Base-by-base conservation (phyloP, 2,329 filamentous ascomycete genomes). In the Fusarium sp. region DNA sequence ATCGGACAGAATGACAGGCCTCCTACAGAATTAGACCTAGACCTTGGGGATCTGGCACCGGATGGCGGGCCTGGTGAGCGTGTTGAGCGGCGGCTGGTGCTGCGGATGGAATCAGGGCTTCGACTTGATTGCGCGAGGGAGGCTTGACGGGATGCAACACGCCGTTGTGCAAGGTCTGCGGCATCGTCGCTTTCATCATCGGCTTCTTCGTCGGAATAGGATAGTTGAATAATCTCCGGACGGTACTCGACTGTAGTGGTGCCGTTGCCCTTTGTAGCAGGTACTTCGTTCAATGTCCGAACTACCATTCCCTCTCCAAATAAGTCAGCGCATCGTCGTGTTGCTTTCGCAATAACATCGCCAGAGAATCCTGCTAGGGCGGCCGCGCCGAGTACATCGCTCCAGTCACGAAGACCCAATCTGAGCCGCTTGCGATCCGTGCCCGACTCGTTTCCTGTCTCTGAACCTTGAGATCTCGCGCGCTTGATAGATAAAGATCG, bases 381-480 rank as follows among this genome's bases (percentile, higher is more conserved):
- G 4, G 95, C 95, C 1, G 93, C 85, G 1, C 92, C 92, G 28
- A 98, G 81, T 3, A 98, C 87, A 71, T 97, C 93, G 71, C 89
- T 92, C 95, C 95, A 98, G 80, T 97, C 92, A 23, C 92, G 87
- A 14, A 89, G 81, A 16, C 78, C 83, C 76, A 78, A 84, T 46
- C 77, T 74, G 4, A 73, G 68, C 5, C 79, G 73, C 56, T 72
- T 79, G n/a, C 65, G 69, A 16, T 76, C 73, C 32, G 60, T 68
- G 30, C 72, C 69, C 18, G 61, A 55, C 20, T 71, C 66, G 20
- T 69, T 65, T 25, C 68, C 60, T 5, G 70, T 66, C 28, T 72
- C 68, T 13, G 53, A 46, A 7, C 67, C 69, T 23, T 65, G 61
- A 8, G 69, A 69, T 30, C 49, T 64, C 11, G 64, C 64, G n/a